Conservation (phyloP, 441 rosid species). For the Gossypium schwendimanii region DNA sequence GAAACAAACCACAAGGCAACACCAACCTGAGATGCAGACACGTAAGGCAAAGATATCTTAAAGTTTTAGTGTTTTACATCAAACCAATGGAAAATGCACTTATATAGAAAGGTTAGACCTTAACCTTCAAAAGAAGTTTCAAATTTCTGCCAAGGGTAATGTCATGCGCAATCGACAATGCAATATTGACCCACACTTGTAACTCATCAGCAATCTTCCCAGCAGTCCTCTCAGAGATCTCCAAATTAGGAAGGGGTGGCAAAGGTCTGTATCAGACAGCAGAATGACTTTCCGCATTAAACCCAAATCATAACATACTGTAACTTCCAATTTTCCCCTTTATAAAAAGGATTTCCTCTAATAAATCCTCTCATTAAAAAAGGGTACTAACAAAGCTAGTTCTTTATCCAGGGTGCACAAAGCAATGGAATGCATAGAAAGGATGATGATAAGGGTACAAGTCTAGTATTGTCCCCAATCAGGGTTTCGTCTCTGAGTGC, state of each 20-base stretch:
- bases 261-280: conserved; percentile 51
- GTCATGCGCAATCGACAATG: conserved; percentile 50
- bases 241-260: conserved; percentile 84
- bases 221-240: conserved; percentile 58
- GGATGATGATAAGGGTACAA: background rate
- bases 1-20: conserved; percentile 53
- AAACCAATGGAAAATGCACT: background rate
- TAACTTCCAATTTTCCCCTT: background rate
- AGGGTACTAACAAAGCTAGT: background rate
- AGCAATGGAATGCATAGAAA: background rate
- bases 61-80: background rate
- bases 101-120: background rate
- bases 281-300: background rate
- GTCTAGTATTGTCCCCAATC: too few species aligned
- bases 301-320: background rate
- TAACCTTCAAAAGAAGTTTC: conserved; percentile 56
- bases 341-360: background rate
- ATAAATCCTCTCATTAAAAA: background rate
- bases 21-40: conserved; percentile 43
- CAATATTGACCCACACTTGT: conserved; percentile 36
- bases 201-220: conserved; percentile 35
- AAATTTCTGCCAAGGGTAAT: conserved; percentile 53
- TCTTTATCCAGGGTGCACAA: background rate
- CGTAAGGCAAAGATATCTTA: background rate
- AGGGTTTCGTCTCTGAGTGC: too few species aligned